phyloP scores from a whole-genome alignment of 768 basidiomycete species.

The Lactarius sp. region DNA sequence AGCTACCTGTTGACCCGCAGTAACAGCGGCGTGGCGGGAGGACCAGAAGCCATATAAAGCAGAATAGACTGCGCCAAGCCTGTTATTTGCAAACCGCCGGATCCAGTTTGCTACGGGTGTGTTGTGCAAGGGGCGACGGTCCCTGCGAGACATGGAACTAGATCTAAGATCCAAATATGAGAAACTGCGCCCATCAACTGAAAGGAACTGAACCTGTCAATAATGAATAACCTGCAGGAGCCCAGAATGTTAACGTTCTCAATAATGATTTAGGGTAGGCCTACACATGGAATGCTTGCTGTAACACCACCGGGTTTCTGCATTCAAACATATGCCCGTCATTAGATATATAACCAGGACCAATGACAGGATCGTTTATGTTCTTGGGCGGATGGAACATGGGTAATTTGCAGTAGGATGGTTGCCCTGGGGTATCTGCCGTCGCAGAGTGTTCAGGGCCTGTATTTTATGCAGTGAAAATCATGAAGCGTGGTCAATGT shows the following conservation, averaged over 20 bases:
- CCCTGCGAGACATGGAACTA: constrained; percentile 42
- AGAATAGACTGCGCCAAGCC: constrained; percentile 56
- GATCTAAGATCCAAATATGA: constrained; percentile 37
- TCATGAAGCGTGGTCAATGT: background rate
- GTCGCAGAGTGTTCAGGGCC: constrained; percentile 48
- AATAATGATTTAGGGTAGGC: constrained; percentile 26
- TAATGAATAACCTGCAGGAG: constrained; percentile 45
- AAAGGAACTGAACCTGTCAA: constrained; percentile 38
- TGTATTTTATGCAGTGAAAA: constrained; percentile 24
- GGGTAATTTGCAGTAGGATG: constrained; percentile 51
- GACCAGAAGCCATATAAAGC: constrained; percentile 53
- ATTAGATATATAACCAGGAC: constrained; percentile 46
- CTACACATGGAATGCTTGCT: constrained; percentile 58
- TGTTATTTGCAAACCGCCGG: constrained; percentile 37
- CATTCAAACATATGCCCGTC: constrained; percentile 56
- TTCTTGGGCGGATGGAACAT: constrained; percentile 44
- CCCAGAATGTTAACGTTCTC: background rate
- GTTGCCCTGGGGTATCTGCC: constrained; percentile 37
- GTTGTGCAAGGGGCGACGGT: constrained; percentile 41
- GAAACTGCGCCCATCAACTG: background rate
- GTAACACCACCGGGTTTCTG: constrained; percentile 47
- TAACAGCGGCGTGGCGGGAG: constrained; percentile 41
- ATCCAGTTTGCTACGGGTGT: constrained; percentile 42
- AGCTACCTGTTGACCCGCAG: constrained; percentile 26
- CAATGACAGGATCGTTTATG: constrained; percentile 29